Percentiles rank a stretch among this genome's conserved stretches.
These are phyloP conservation scores for Beauveria australis DNA, from an alignment of 2,329 filamentous ascomycete species.

Conservation along the genomic window DNA sequence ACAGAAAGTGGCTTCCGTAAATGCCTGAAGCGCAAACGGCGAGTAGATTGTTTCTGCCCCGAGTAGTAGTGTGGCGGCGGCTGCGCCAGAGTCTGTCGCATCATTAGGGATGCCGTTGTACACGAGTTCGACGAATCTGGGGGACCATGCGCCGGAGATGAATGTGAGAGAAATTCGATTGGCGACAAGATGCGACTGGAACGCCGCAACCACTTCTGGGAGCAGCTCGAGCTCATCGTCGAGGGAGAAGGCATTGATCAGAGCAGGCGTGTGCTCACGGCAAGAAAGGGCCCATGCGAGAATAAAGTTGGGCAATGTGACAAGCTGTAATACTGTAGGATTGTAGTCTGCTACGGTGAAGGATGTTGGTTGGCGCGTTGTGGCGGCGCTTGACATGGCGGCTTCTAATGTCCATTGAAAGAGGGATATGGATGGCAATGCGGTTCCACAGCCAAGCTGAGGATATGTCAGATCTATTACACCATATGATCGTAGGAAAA, in stretches of 20 bases:
- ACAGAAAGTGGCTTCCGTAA: conserved; percentile 57
- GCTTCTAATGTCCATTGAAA: conserved; percentile 49
- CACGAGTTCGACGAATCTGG: conserved; percentile 54
- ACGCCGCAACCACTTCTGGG: conserved; percentile 47
- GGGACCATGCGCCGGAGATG: conserved; percentile 68
- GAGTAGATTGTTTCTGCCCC: conserved; percentile 82
- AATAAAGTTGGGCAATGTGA: conserved; percentile 71
- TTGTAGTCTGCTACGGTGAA: conserved; percentile 76
- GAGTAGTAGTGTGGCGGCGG: conserved; percentile 44
- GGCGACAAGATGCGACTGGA: conserved; percentile 43
- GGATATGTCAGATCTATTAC: background rate
- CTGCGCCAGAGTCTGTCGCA: background rate
- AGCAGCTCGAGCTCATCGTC: conserved; percentile 59
- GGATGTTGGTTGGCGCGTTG: conserved; percentile 31
- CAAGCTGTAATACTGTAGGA: conserved; percentile 64
- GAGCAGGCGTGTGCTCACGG: conserved; percentile 26
- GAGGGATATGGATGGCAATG: conserved; percentile 62
- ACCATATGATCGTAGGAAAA: background rate
- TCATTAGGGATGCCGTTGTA: conserved; percentile 22
- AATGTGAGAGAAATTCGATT: conserved; percentile 53
- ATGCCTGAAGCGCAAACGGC: conserved; percentile 59
- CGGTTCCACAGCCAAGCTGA: conserved; percentile 71
- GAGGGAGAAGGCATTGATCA: conserved; percentile 38
- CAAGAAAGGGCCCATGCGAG: conserved; percentile 55
- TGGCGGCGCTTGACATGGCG: background rate